Base-by-base conservation (phyloP, 768 basidiomycete species). In the Lactarius psammicola region DNA sequence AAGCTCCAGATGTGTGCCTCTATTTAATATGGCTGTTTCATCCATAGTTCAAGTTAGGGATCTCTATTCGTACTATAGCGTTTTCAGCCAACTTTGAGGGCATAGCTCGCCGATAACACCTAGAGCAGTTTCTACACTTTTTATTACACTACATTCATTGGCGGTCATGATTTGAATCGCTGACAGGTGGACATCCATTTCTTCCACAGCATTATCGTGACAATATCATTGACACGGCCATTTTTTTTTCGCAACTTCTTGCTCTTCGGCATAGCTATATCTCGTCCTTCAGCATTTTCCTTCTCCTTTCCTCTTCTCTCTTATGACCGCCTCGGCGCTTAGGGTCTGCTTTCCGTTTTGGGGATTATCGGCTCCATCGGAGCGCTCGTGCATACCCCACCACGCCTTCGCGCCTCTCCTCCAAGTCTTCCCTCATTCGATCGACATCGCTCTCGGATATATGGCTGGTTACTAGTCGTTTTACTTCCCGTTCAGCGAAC, bases 161-260 rank as follows among this genome's bases (percentile, higher is more conserved):
- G 92, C 89, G 0, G 94, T 99, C 44, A 94, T 99, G n/a, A n/a
- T n/a, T n/a, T n/a, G 87, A 18, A 87, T 96, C 62, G 96, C 95
- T 1, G 94, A 98, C 76, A 86, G 91, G 94, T 95, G 70, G 65
- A 90, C 80, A 51, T 49, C 38, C 28, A 59, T 38, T 18, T 31
- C 30, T 15, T 23, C 0, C 54, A 30, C 4, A 1, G 44, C 23
- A 18, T n/a, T 20, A 5, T 3, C 23, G 3, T 11, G 23, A 6
- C 58, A n/a, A 59, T 68, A 17, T 64, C 42, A 38, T 44, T 11
- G 62, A 79, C 75, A 30, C 80, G 79, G 89, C 85, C 0, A n/a
- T n/a, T n/a, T n/a, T 76, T 84, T 3, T 86, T 87, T 70, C 86
- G 96, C 38, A 95, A 95, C 73, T 81, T 81, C 2, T 80, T 97